A percentile compares a stretch with the other conserved stretches of the same genome.
Evolutionary conservation across 2,329 filamentous ascomycete genomes (phyloP).

Genomic region (Grosmannia huntii): DNA sequence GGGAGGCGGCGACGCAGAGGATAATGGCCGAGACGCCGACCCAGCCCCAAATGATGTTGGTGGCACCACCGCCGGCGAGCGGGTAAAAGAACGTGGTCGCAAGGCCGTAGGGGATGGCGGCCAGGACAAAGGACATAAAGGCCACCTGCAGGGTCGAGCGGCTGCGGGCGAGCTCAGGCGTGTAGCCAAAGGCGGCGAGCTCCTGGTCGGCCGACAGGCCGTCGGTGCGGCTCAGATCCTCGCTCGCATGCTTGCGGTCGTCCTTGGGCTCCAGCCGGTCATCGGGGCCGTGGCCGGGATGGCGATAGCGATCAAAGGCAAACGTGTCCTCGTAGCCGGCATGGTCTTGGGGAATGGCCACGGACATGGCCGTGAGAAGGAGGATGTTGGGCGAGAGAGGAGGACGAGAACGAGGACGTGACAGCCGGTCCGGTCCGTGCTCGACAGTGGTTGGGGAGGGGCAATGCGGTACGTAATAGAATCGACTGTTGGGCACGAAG

Average conservation of each 20-base stretch:
- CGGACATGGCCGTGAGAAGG: background rate
- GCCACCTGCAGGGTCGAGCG: background rate
- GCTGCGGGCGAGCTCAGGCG: background rate
- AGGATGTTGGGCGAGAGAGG: too few relatives aligned
- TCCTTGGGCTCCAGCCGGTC: background rate
- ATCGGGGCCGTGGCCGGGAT: background rate
- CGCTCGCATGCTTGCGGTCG: background rate
- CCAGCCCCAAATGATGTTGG: background rate
- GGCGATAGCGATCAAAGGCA: background rate
- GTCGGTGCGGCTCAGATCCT: background rate
- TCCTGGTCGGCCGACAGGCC: background rate
- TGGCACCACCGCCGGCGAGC: background rate
- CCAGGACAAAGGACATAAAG: conserved; percentile 1
- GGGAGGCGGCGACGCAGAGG: background rate
- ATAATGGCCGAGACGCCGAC: background rate
- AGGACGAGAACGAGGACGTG: too few relatives aligned
- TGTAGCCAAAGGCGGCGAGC: background rate
- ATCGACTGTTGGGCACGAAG: too few relatives aligned
- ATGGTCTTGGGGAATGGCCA: background rate
- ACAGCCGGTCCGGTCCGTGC: too few relatives aligned
- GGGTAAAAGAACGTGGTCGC: background rate
- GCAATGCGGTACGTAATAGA: too few relatives aligned
- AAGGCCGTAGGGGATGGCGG: background rate
- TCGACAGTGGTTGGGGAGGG: too few relatives aligned
- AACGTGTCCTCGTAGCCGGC: background rate